A percentile compares a stretch with the other conserved stretches of the same genome.
These are phyloP conservation scores for Suillus variegatus DNA, from an alignment of 768 basidiomycete genomes.

Conservation along the genomic window DNA sequence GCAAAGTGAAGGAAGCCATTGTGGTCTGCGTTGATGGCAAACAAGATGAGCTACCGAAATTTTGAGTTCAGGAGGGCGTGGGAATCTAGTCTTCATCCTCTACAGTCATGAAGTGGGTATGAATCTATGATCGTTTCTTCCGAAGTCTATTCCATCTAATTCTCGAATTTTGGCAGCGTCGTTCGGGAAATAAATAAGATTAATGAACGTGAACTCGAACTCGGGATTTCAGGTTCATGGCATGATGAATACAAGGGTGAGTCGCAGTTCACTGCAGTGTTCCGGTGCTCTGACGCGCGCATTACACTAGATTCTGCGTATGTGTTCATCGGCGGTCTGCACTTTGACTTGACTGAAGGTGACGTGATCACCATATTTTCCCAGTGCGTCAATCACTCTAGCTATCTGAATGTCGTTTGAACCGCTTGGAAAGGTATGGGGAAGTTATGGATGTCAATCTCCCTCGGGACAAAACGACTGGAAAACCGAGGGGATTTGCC, in stretches of 20 bases:
- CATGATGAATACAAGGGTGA: conserved; percentile 93
- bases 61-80: conserved; percentile 17
- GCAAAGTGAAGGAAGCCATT: conserved; percentile 85
- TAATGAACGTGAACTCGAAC: conserved; percentile 85
- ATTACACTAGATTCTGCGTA: conserved; percentile 81
- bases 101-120: conserved; percentile 69
- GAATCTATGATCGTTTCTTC: conserved; percentile 4
- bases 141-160: conserved; percentile 12
- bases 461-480: conserved; percentile 91
- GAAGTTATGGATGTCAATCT: conserved; percentile 95
- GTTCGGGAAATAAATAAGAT: conserved; percentile 93
- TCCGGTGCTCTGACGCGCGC: background rate
- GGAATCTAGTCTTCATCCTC: conserved; percentile 6
- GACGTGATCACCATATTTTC: conserved; percentile 98
- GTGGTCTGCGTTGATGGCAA: conserved; percentile 16
- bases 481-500: conserved; percentile 88
- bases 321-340: conserved; percentile 88
- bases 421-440: conserved; percentile 68
- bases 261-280: background rate
- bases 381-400: conserved; percentile 61
- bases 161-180: conserved; percentile 52
- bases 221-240: conserved; percentile 81
- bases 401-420: conserved; percentile 5
- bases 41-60: conserved; percentile 16
- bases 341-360: conserved; percentile 90